phyloP scores from a whole-genome alignment of 1,139 yeast genomes.

The Geotrichum cucujoidarum region DNA sequence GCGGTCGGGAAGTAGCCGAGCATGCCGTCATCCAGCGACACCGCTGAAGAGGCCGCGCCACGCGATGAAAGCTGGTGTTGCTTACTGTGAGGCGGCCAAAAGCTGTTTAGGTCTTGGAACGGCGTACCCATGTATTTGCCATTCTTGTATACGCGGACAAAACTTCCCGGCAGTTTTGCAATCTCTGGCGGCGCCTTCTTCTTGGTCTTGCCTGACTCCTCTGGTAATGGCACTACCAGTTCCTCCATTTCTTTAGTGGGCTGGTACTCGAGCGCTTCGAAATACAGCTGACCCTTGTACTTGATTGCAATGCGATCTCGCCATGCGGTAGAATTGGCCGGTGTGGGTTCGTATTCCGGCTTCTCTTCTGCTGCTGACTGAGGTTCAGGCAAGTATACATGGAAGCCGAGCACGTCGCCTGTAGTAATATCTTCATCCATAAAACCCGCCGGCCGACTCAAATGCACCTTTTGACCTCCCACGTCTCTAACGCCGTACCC shows the following conservation, averaged over 20 bases:
- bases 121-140: conserved; percentile 64
- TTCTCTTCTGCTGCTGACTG: not conserved
- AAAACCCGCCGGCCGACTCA: conserved; percentile 60
- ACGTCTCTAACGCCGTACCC: conserved; percentile 87
- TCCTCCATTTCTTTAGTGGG: conserved; percentile 66
- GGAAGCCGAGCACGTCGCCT: conserved; percentile 81
- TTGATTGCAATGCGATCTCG: conserved; percentile 86
- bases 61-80: conserved; percentile 26
- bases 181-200: conserved; percentile 25
- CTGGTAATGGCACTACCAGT: conserved; percentile 20
- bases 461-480: conserved; percentile 71
- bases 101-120: conserved; percentile 65
- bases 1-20: conserved; percentile 90
- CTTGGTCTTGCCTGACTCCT: conserved; percentile 23
- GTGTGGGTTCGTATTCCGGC: conserved; percentile 7
- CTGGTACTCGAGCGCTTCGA: conserved; percentile 82
- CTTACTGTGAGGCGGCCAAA: conserved; percentile 65
- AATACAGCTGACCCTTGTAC: conserved; percentile 70
- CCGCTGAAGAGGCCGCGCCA: not conserved
- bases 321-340: conserved; percentile 38
- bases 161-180: conserved; percentile 49
- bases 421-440: conserved; percentile 52
- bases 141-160: conserved; percentile 65
- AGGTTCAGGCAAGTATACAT: conserved; percentile 60
- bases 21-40: conserved; percentile 61